Percentiles rank a stretch among this genome's conserved stretches.
Evolutionary conservation across 2,329 filamentous ascomycete species (phyloP).

Genomic region (Rhynchosporium secalis): DNA sequence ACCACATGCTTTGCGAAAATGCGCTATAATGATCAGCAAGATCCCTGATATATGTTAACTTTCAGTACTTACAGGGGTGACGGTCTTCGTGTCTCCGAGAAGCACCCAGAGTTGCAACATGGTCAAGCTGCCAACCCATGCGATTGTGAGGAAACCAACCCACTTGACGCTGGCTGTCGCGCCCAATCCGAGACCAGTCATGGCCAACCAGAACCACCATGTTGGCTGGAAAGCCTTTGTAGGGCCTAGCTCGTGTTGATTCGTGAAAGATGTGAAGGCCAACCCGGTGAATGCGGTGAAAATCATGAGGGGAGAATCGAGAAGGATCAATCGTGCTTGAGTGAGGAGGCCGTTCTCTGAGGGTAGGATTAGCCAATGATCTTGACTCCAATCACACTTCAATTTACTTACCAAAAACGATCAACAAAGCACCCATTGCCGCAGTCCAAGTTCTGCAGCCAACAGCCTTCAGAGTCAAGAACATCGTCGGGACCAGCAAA

Average conservation of each 20-base stretch:
- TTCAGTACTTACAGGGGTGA: slow-evolving; percentile 63
- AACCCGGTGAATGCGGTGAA: slow-evolving; percentile 91
- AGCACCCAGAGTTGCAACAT: slow-evolving; percentile 92
- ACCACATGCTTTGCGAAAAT: slow-evolving; percentile 93
- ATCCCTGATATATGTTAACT: not conserved
- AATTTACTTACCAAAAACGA: slow-evolving; percentile 76
- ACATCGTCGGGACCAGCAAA: slow-evolving; percentile 86
- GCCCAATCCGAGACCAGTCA: slow-evolving; percentile 84
- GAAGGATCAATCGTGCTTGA: slow-evolving; percentile 90
- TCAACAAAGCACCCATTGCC: slow-evolving; percentile 76
- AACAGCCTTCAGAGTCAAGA: slow-evolving; percentile 86
- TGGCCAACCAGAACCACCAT: slow-evolving; percentile 98
- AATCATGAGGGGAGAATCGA: slow-evolving; percentile 91
- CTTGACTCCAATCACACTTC: not conserved
- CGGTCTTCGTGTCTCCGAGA: slow-evolving; percentile 82
- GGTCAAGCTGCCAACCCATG: slow-evolving; percentile 93
- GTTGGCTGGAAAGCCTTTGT: slow-evolving; percentile 80
- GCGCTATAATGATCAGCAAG: slow-evolving; percentile 50
- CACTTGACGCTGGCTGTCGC: slow-evolving; percentile 96
- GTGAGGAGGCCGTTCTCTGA: slow-evolving; percentile 93
- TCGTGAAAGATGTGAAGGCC: slow-evolving; percentile 89
- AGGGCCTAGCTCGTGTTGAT: slow-evolving; percentile 93
- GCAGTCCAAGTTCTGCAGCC: slow-evolving; percentile 88
- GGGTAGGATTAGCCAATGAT: slow-evolving; percentile 29
- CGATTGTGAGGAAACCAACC: slow-evolving; percentile 98